Evolutionary conservation across 345 rosid genomes (phyloP).

Genomic region (Syzygium oleosum): DNA sequence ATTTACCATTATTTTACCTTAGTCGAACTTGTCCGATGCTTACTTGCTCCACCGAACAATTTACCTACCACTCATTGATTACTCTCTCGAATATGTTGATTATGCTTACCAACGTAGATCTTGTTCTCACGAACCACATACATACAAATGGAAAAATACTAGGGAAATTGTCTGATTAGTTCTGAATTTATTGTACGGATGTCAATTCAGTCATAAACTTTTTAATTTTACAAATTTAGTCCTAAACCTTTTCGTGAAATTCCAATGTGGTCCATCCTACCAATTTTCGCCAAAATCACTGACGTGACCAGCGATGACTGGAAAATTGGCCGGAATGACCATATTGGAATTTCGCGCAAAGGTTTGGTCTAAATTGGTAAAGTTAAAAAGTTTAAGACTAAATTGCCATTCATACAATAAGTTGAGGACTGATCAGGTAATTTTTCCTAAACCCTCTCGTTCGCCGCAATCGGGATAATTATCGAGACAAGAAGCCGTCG

Average conservation of each 20-base stretch:
- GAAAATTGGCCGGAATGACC: fast-evolving
- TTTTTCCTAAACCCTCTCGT: not conserved
- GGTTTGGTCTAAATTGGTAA: fast-evolving
- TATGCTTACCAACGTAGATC: not conserved
- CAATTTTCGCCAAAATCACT: not conserved
- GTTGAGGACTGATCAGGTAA: not conserved
- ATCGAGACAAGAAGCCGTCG: not conserved
- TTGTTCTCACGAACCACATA: not conserved
- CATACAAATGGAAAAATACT: not conserved
- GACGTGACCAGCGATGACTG: fast-evolving
- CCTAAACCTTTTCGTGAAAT: not conserved
- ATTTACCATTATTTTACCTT: not conserved
- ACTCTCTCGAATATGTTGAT: not conserved
- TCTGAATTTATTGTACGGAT: not conserved
- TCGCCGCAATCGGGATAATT: not conserved
- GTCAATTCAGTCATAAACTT: fast-evolving
- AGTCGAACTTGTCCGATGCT: not conserved
- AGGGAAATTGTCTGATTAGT: not conserved
- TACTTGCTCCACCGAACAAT: not conserved
- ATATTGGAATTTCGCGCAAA: not conserved
- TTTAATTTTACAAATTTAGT: not conserved
- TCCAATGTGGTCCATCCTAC: fast-evolving
- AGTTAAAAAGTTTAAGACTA: not conserved
- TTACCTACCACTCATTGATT: not conserved
- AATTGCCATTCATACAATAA: not conserved